phyloP scores from a whole-genome alignment of 116 monocot species.

The Phalaenopsis hybrid region DNA sequence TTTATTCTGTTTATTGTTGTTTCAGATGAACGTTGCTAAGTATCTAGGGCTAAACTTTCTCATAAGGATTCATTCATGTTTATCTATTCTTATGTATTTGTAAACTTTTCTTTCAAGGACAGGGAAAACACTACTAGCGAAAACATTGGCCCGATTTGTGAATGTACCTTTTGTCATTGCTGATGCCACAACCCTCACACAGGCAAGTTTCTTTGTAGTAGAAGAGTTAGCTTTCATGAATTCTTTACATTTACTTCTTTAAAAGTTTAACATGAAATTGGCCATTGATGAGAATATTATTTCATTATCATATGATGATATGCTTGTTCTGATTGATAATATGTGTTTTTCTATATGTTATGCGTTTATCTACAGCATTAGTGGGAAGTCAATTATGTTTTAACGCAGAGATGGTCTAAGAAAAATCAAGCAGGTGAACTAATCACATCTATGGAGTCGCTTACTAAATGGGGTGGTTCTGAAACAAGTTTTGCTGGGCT shows the following conservation, averaged over 20 bases:
- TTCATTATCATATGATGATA: background rate
- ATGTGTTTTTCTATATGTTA: background rate
- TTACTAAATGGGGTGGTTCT: background rate
- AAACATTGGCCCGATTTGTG: constrained; percentile 47
- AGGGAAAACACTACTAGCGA: constrained; percentile 62
- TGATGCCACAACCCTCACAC: constrained; percentile 54
- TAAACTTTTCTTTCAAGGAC: constrained; percentile 32
- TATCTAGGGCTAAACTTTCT: background rate
- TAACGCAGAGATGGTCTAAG: background rate
- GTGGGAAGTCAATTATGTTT: background rate
- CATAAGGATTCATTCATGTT: constrained; percentile 2
- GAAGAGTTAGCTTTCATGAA: background rate
- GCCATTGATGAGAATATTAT: background rate
- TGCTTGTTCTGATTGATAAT: background rate
- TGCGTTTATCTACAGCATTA: background rate
- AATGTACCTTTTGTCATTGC: constrained; percentile 59
- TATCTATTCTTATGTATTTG: constrained; percentile 20
- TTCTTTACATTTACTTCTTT: background rate
- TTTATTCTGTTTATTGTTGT: background rate
- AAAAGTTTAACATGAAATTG: background rate
- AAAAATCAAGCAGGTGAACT: background rate
- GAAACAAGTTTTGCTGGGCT: background rate
- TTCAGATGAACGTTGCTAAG: background rate
- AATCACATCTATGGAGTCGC: background rate
- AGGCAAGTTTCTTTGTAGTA: constrained; percentile 24